Evolutionary conservation across 768 basidiomycete genomes (phyloP), one percentile per base, ranked within the genome.

Genomic region (Crepidotus variabilis): DNA sequence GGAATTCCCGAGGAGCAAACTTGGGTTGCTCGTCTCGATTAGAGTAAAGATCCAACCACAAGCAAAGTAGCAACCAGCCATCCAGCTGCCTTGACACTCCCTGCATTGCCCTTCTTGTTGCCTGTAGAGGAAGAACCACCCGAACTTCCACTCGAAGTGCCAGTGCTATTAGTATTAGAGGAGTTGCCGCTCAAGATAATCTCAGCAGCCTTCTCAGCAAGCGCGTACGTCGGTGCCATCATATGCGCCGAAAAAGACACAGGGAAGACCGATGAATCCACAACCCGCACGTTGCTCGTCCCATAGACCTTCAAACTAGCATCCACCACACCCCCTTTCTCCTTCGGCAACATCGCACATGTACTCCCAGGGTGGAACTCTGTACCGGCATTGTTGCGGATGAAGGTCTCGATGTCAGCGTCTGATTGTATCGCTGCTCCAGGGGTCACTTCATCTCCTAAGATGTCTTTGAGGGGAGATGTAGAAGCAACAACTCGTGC

Each of bases 201-300:
- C 22, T 57, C 59, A 11, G 64, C 63, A 48, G 63, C 67, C 46
- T 60, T 50, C 55, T 69, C 66, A 21, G 62, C 67, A 14, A 67
- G 32, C 22, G 63, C 67, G 57, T 64, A 69, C 9, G 63, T 62
- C 8, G 64, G 57, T 8, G 63, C 58, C 65, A 62, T 66, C 43
- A 65, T 55, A 66, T 72, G 71, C 18, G 70, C 68, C 47, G 67
- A 63, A 52, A 71, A 68, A 13, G 67, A 65, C 24, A 84, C 70
- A 0, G 86, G 83, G 68, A 81, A 82, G 23, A 86, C 76, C 0
- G 79, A 82, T 11, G 83, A 72, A 61, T 85, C 83, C 11, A 75
- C 76, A 33, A 87, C 83, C 55, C 85, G 75, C 34, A 85, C 70
- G 68, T 87, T 87, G 24, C 18, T 36, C 1, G 63, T 58, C 4